These are phyloP conservation scores for Lanzia echinophila DNA, from an alignment of 2,329 filamentous ascomycete genomes.

Conservation along the genomic window DNA sequence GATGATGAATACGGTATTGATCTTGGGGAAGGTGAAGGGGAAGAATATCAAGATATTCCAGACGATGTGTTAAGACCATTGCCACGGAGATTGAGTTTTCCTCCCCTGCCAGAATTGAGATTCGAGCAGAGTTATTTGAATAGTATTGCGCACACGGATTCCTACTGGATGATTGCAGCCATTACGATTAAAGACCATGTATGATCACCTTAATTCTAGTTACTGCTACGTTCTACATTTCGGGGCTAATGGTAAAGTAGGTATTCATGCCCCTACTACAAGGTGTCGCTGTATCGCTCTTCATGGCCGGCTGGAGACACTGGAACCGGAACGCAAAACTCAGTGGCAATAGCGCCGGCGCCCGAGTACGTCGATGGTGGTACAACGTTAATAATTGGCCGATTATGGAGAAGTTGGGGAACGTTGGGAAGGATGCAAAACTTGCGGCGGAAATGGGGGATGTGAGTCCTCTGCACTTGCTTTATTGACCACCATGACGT, in stretches of 20 bases:
- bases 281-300: constrained; percentile 81
- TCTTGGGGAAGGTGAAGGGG: constrained; percentile 41
- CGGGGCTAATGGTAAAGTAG: constrained; percentile 36
- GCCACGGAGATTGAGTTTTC: constrained; percentile 47
- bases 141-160: constrained; percentile 74
- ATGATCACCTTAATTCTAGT: constrained; percentile 20
- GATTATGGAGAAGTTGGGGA: constrained; percentile 40
- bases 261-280: constrained; percentile 81
- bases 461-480: constrained; percentile 27
- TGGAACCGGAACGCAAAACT: constrained; percentile 79
- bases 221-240: neutral
- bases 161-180: constrained; percentile 70
- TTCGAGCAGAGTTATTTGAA: constrained; percentile 98
- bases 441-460: constrained; percentile 37
- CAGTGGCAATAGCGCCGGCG: constrained; percentile 69
- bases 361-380: constrained; percentile 83
- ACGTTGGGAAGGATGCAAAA: constrained; percentile 23
- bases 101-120: constrained; percentile 75
- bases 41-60: constrained; percentile 59
- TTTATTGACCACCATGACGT: constrained; percentile 14
- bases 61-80: constrained; percentile 53
- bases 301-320: constrained; percentile 78
- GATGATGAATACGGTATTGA: constrained; percentile 35
- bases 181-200: constrained; percentile 90
- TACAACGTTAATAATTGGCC: constrained; percentile 90